Conservation (phyloP, 176 grass and related monocot genomes). For the Leersia perrieri region DNA sequence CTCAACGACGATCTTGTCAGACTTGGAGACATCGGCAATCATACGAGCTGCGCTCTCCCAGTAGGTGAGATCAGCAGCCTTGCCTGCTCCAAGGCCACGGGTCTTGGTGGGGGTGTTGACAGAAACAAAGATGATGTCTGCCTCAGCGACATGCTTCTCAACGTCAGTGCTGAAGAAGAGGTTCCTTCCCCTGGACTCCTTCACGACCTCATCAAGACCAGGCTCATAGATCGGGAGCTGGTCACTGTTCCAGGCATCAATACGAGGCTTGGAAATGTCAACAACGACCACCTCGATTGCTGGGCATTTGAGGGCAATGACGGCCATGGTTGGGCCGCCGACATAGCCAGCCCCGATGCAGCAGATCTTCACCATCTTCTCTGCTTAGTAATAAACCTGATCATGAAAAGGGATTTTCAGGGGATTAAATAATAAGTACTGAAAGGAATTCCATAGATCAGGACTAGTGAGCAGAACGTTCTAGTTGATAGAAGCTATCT, state of each 20-base stretch:
- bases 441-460: background rate
- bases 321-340: conserved; percentile 88
- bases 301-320: conserved; percentile 86
- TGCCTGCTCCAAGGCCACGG: conserved; percentile 86
- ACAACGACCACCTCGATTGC: conserved; percentile 65
- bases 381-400: conserved; percentile 22
- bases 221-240: too few species aligned
- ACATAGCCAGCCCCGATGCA: conserved; percentile 91
- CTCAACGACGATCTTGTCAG: conserved; percentile 92
- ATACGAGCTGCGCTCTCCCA: conserved; percentile 93
- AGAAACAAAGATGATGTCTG: conserved; percentile 84
- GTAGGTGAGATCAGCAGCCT: conserved; percentile 89
- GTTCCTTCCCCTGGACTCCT: conserved; percentile 73
- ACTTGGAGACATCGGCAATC: conserved; percentile 87
- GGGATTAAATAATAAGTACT: background rate
- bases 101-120: conserved; percentile 95
- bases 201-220: conserved; percentile 77
- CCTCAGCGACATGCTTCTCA: conserved; percentile 71
- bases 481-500: background rate
- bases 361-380: too few species aligned
- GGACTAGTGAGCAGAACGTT: background rate
- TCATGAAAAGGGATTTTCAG: background rate
- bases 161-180: conserved; percentile 86
- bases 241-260: too few species aligned
- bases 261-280: too few species aligned